Evolutionary conservation across 2,329 filamentous ascomycete genomes (phyloP).

Genomic region (Exophiala dermatitidis): DNA sequence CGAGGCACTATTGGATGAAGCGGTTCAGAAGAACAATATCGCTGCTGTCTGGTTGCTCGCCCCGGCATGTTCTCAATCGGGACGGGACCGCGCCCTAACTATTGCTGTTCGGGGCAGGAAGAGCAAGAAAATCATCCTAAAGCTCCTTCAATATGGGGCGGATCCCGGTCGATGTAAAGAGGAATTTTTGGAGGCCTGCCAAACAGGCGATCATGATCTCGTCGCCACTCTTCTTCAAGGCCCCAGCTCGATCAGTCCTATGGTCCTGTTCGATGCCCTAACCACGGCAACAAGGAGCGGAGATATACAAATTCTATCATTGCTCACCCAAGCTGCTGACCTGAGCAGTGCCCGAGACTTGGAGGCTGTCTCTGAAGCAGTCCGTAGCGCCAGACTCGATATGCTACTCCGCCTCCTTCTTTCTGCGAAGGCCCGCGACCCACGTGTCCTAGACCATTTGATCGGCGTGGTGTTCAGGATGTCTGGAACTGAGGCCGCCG

Average conservation of each 20-base stretch:
- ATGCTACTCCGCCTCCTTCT: slow-evolving; percentile 5
- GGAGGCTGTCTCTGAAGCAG: background rate
- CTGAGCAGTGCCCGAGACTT: background rate
- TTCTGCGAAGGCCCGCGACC: background rate
- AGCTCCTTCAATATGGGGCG: slow-evolving; percentile 5
- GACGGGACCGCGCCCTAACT: slow-evolving; percentile 3
- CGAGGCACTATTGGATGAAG: background rate
- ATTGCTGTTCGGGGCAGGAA: background rate
- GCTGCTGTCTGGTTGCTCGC: slow-evolving; percentile 4
- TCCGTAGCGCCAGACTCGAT: slow-evolving; percentile 1
- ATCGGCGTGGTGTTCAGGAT: background rate
- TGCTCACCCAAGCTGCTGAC: slow-evolving; percentile 1
- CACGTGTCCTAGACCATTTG: background rate
- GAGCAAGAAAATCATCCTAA: background rate
- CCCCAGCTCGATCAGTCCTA: background rate
- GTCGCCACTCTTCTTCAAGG: slow-evolving; percentile 2
- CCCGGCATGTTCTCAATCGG: background rate
- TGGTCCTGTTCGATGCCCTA: slow-evolving; percentile 5
- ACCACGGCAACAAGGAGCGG: slow-evolving; percentile 2
- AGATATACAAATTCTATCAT: background rate
- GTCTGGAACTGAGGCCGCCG: background rate
- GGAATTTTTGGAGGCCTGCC: slow-evolving; percentile 1
- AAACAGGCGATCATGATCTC: background rate
- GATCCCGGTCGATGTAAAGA: slow-evolving; percentile 1
- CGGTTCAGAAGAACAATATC: background rate